Base-by-base conservation (phyloP, 306 rosid genomes). In the Purshia tridentata region DNA sequence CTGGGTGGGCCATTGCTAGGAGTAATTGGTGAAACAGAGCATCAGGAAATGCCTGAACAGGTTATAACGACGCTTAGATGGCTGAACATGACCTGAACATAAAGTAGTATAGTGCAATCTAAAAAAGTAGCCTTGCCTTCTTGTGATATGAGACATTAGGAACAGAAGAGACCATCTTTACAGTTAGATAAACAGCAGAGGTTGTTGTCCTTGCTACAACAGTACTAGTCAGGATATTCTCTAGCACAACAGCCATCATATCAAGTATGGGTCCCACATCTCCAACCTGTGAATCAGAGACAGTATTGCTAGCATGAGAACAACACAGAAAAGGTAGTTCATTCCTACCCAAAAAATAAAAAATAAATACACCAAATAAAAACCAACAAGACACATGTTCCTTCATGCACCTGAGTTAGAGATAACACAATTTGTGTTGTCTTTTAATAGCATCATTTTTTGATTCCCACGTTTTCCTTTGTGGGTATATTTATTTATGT, bases 251-350 rank as follows among this genome's bases (percentile, higher is more conserved):
- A 70, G 96, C 96, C 88, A 94, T 84, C 90, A 80, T 81, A 84
- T 91, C 97, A 73, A 94, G 97, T 81, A 94, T 88, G 55, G 96
- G 96, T 64, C 96, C 97, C 72, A 83, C 86, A 82, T 91, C 97
- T 51, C 91, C 97, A 55, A 94, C 91, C 95, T 94, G 85, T 65
- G 35, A 78, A 80, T 80, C 54, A 74, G 77, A 84, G 82, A 78
- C 76, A 55, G 74, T 64, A 77, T 76, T 73, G 69, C 63, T 52
- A 23, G 75, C 65, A 23, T 52, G 53, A 54, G 55, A 62, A 79
- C 35, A 46, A 68, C 63, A 49, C 58, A 69, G 64, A 44, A 61
- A 65, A 61, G 70, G 76, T 68, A 42, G 13, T 47, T 22, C 2
- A 67, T 77, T 15, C 67, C 45, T 47, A 6, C 50, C 20, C n/a